Percentiles rank a stretch among this genome's conserved stretches.
Evolutionary conservation across 306 rosid genomes (phyloP).

Genomic region (Castanea sativa): DNA sequence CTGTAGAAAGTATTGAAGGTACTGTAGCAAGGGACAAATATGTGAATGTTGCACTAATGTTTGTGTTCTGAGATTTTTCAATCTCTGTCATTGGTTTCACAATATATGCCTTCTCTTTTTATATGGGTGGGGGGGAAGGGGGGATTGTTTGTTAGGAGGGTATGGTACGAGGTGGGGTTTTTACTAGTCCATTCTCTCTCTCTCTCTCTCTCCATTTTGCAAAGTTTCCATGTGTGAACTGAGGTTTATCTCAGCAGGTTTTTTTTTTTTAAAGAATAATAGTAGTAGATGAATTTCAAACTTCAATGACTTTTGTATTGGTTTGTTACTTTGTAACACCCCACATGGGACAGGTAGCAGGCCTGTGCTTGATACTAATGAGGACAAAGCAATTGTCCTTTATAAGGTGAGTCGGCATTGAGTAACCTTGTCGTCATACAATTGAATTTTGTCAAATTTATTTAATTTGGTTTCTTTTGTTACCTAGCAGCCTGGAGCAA

Average conservation of each 20-base stretch:
- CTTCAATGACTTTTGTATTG: slow-evolving; percentile 14
- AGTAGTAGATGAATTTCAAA: background rate
- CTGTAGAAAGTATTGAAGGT: slow-evolving; percentile 65
- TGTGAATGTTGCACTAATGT: background rate
- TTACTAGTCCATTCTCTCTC: background rate
- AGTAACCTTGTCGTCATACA: slow-evolving; percentile 8
- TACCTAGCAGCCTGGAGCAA: slow-evolving; percentile 65
- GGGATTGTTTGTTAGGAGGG: background rate
- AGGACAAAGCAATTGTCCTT: slow-evolving; percentile 90
- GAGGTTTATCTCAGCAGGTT: background rate
- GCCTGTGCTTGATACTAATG: slow-evolving; percentile 52
- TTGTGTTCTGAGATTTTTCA: background rate
- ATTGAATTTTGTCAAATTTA: background rate
- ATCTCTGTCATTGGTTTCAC: background rate
- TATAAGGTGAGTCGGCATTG: slow-evolving; percentile 58
- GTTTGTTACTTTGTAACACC: slow-evolving; percentile 21
- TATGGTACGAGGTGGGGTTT: background rate
- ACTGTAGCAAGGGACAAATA: slow-evolving; percentile 20
- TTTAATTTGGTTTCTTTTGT: slow-evolving; percentile 27
- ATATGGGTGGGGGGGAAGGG: background rate
- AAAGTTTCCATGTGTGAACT: background rate
- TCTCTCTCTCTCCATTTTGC: background rate
- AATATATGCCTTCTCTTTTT: background rate
- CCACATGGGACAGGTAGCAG: slow-evolving; percentile 52
- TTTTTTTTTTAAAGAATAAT: background rate